A percentile compares a stretch with the other conserved stretches of the same genome.
These are phyloP conservation scores for Byssoonygena ceratinophila DNA, from an alignment of 2,329 filamentous ascomycete genomes.

Conservation along the genomic window DNA sequence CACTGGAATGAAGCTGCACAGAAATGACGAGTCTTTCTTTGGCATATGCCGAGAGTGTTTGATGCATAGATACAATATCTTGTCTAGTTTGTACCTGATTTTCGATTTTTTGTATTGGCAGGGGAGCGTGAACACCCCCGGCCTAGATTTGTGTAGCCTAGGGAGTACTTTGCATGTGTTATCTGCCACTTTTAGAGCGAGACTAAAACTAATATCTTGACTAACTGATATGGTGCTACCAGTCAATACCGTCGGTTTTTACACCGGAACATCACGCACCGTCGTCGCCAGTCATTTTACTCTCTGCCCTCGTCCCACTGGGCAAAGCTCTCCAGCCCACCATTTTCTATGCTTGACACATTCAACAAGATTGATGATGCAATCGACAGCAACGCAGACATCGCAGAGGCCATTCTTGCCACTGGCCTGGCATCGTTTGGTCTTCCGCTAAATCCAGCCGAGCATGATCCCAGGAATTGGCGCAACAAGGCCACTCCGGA, in stretches of 20 bases:
- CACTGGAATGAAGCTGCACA: background rate
- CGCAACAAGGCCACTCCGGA: constrained; percentile 56
- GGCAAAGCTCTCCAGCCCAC: constrained; percentile 66
- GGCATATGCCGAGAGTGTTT: background rate
- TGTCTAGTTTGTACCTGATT: too few relatives aligned
- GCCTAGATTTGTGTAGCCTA: background rate
- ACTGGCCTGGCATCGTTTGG: constrained; percentile 58
- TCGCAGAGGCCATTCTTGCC: constrained; percentile 68
- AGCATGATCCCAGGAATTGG: constrained; percentile 48
- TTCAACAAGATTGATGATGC: constrained; percentile 72
- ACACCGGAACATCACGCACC: constrained; percentile 83
- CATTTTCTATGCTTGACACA: constrained; percentile 71
- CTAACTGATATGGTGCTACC: constrained; percentile 13
- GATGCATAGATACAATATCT: too few relatives aligned
- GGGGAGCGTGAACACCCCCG: background rate
- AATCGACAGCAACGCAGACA: constrained; percentile 75
- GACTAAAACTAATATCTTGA: too few relatives aligned
- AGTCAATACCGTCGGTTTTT: constrained; percentile 78
- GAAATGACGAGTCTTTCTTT: background rate
- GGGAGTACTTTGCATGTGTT: background rate
- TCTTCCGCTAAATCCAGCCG: constrained; percentile 32
- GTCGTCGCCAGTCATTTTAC: constrained; percentile 86
- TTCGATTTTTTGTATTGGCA: too few relatives aligned
- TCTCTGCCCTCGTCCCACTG: constrained; percentile 75
- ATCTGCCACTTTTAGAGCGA: background rate